These are phyloP conservation scores for Entomortierella chlamydospora DNA, from an alignment of 192 early-diverging fungal species.

Conservation along the genomic window DNA sequence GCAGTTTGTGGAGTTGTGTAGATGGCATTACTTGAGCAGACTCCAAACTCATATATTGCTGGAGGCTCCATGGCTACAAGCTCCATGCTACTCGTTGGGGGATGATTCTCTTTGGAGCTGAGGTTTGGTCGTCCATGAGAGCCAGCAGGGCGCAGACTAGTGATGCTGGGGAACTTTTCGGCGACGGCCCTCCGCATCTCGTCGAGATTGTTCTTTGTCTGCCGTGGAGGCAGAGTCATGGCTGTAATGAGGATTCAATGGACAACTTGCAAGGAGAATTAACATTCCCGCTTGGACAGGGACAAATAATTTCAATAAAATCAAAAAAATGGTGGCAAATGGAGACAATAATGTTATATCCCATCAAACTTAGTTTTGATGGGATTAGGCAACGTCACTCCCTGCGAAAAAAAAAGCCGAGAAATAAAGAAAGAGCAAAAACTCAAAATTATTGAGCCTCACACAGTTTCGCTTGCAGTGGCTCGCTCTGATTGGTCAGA, in stretches of 20 bases:
- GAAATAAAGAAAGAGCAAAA: too few relatives aligned
- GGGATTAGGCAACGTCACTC: too few relatives aligned
- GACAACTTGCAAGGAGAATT: not conserved
- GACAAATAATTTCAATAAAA: not conserved
- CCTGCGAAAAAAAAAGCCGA: too few relatives aligned
- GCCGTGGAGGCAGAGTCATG: constrained; percentile 25
- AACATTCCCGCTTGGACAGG: not conserved
- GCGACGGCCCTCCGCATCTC: constrained; percentile 38
- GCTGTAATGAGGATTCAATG: not conserved
- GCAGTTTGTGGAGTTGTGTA: not conserved
- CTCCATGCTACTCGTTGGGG: constrained; percentile 16
- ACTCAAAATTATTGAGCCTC: too few relatives aligned
- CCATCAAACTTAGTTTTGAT: too few relatives aligned
- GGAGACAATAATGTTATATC: not conserved
- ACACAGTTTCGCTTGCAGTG: constrained; percentile 24
- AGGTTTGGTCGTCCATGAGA: not conserved
- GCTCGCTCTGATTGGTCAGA: constrained; percentile 40
- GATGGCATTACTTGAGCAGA: constrained; percentile 19
- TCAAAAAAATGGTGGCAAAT: constrained; percentile 5
- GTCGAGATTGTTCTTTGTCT: constrained; percentile 36
- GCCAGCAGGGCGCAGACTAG: constrained; percentile 6
- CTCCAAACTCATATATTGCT: constrained; percentile 21
- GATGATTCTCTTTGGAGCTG: constrained; percentile 28
- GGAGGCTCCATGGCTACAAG: constrained; percentile 31
- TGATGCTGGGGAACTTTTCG: constrained; percentile 34